A percentile compares a stretch with the other conserved stretches of the same genome.
phyloP scores from a whole-genome alignment of 768 basidiomycete genomes.

The Neoboletus brunneissimus region DNA sequence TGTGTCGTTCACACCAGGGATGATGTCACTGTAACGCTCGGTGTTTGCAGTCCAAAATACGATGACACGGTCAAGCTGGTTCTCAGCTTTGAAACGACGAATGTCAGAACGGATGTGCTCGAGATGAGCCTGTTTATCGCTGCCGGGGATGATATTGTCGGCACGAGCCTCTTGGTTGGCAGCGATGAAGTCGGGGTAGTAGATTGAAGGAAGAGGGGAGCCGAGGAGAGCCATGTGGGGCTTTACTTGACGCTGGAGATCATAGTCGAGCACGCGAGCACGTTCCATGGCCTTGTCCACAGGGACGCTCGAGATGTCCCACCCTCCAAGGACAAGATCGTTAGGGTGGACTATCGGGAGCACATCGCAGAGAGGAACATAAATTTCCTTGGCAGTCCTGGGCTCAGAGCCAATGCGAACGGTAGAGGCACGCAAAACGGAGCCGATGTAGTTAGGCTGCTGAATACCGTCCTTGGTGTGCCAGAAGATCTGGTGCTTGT shows the following conservation, averaged over 20 bases:
- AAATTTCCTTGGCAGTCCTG: conserved; percentile 79
- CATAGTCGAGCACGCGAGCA: conserved; percentile 91
- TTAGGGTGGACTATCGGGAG: conserved; percentile 98
- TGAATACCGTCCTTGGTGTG: conserved; percentile 89
- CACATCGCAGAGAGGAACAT: conserved; percentile 91
- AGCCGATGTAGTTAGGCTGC: conserved; percentile 97
- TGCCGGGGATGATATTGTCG: conserved; percentile 85
- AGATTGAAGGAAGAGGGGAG: conserved; percentile 89
- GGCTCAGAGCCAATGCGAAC: conserved; percentile 86
- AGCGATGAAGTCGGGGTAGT: conserved; percentile 97
- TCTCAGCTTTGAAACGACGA: conserved; percentile 82
- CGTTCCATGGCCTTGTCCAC: conserved; percentile 94
- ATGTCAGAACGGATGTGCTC: conserved; percentile 93
- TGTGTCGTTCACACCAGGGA: conserved; percentile 94
- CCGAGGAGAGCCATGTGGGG: conserved; percentile 80
- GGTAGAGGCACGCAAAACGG: conserved; percentile 93
- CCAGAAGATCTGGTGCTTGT: conserved; percentile 93
- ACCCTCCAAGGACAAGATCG: conserved; percentile 95
- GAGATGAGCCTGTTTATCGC: conserved; percentile 86
- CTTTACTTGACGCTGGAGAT: conserved; percentile 92
- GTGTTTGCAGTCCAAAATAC: conserved; percentile 99
- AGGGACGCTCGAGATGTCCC: conserved; percentile 88
- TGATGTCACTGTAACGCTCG: conserved; percentile 95
- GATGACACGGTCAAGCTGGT: conserved; percentile 82
- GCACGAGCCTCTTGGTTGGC: conserved; percentile 97